Evolutionary conservation across 192 early-diverging fungal genomes (phyloP).

Genomic region (Coemansia furcata): DNA sequence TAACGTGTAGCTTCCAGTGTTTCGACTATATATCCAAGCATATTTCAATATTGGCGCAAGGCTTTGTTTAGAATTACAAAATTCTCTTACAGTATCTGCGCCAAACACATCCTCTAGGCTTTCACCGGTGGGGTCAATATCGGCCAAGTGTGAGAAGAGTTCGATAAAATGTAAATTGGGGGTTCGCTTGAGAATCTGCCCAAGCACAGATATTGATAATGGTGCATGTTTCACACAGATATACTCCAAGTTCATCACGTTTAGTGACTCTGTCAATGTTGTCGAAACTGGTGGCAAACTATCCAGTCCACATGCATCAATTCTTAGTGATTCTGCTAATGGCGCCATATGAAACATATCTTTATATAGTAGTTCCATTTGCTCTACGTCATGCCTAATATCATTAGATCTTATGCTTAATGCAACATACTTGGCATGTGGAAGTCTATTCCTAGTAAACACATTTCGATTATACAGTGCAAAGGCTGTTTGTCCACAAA

Average conservation of each 20-base stretch:
- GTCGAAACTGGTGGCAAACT: not conserved
- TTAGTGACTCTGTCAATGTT: not conserved
- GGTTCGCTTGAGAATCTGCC: not conserved
- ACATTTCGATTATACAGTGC: not conserved
- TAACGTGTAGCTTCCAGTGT: not conserved
- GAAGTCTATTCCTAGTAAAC: not conserved
- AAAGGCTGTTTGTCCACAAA: not conserved
- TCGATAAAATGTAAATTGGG: not conserved
- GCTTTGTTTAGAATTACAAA: not conserved
- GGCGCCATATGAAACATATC: no score
- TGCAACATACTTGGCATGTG: not conserved
- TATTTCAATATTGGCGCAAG: not conserved
- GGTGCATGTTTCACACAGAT: not conserved
- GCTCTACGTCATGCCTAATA: not conserved
- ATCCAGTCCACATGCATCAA: not conserved
- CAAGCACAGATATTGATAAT: not conserved
- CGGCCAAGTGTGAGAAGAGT: not conserved
- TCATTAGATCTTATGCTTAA: not conserved
- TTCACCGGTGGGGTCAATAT: not conserved
- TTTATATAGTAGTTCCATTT: no score
- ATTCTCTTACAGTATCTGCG: not conserved
- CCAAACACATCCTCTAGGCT: not conserved
- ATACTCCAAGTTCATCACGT: not conserved
- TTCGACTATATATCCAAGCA: not conserved
- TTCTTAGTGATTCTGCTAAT: not conserved